Conservation (phyloP, 306 rosid genomes). For the Aeschynomene evenia region DNA sequence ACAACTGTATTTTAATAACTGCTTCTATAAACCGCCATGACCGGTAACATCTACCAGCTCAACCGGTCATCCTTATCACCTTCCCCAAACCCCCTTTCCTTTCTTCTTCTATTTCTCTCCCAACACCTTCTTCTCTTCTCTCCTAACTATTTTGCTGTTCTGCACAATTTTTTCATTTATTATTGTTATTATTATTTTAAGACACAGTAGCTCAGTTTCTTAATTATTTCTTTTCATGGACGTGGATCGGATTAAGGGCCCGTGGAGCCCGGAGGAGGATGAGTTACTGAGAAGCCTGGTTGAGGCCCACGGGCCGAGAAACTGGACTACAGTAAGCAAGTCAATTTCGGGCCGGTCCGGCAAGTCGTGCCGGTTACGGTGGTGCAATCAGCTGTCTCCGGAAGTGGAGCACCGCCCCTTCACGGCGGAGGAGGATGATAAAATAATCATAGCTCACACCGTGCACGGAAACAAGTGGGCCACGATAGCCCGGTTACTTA, state of each 20-base stretch:
- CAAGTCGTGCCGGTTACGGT: slow-evolving; percentile 82
- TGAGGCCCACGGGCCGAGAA: slow-evolving; percentile 57
- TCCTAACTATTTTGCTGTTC: not conserved
- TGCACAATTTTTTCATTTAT: not conserved
- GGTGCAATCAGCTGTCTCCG: slow-evolving; percentile 96
- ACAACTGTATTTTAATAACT: slow-evolving; percentile 69
- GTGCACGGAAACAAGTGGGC: slow-evolving; percentile 84
- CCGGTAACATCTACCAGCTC: slow-evolving; percentile 51
- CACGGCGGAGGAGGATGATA: slow-evolving; percentile 61
- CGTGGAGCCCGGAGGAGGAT: slow-evolving; percentile 94
- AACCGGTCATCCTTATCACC: slow-evolving; percentile 42
- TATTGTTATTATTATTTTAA: not conserved
- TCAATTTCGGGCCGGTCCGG: slow-evolving; percentile 91
- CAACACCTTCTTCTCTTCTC: not conserved
- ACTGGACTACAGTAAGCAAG: slow-evolving; percentile 82
- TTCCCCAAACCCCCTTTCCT: no score
- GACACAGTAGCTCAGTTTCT: no score
- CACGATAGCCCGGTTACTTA: slow-evolving; percentile 69
- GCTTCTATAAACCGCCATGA: slow-evolving; percentile 42
- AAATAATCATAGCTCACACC: slow-evolving; percentile 61
- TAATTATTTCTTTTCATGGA: not conserved
- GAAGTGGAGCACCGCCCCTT: slow-evolving; percentile 75
- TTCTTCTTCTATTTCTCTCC: slow-evolving; percentile 32
- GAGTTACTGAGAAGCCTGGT: slow-evolving; percentile 59
- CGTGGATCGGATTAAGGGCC: slow-evolving; percentile 78